Evolutionary conservation across 345 rosid species (phyloP), one percentile per base, ranked within the genome.

Genomic region (Anacardium occidentale): DNA sequence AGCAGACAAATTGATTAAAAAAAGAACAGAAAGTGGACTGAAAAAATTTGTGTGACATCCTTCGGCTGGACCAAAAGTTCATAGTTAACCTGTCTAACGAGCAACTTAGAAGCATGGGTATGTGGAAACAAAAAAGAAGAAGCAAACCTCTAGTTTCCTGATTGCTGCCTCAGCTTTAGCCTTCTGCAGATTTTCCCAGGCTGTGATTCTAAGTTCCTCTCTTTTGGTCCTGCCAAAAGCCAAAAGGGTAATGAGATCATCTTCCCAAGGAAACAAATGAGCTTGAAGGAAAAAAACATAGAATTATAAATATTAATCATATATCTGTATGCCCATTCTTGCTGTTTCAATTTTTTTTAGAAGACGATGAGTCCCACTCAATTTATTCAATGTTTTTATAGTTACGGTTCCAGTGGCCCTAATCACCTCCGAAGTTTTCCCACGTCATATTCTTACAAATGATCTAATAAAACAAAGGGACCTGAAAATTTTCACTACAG

Each of bases 131-230:
- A 15, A 66, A 32, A 75, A 72, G 62, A 75, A 75, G 71, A 75
- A 53, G 70, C 45, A 51, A 80, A 94, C 98, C 98, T 95, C 98
- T 64, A 95, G 96, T 79, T 95, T 95, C 74, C 94, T 78, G 58
- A 95, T 89, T 73, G 89, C 87, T 74, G 98, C 94, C 83, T 95
- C 99, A 6, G 99, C 99, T 78, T 95, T 92, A 17, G 99, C 99
- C 82, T 86, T 95, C 90, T 95, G 99, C 78, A 95, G 86, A 75
- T 92, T 95, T 83, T 95, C 97, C 99, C 99, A 95, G 14, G 97
- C 97, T 21, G 75, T 86, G 69, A 95, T 91, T 83, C 91, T 89
- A 34, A 96, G 94, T 85, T 95, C 97, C 77, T 90, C 98, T 48
- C 90, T 90, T 81, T 87, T 88, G 29, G 45, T 66, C 82, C 99